Evolutionary conservation across 1,284 basidiomycete genomes (phyloP), one percentile per base, ranked within the genome.

Genomic region (Cutaneotrichosporon mucoides): DNA sequence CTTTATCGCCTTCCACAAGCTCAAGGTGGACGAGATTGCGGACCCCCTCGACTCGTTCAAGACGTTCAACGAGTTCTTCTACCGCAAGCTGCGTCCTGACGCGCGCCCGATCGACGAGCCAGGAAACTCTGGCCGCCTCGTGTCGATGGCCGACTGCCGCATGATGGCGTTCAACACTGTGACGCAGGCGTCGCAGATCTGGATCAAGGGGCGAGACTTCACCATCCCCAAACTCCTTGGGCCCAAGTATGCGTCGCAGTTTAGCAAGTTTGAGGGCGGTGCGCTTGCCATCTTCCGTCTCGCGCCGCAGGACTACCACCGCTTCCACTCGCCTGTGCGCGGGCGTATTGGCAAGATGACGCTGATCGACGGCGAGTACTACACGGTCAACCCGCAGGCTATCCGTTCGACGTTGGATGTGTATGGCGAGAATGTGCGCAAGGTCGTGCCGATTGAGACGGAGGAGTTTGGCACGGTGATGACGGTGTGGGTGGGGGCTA

Each of bases 201-300:
- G 96, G 95, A 96, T 99, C 80, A 99, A 99, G 73, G 96, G 95
- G 0, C 86, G 92, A 33, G 92, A 96, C 67, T 98, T 98, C 72
- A 88, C 86, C 0, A 83, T 98, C 1, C 81, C 79, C 1, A 82
- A 87, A 1, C 81, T 99, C 43, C 82, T 99, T 0, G 94, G 94
- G 0, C 87, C 90, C 6, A 79, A 79, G 7, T 92, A 92, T 74
- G 84, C 84, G 59, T 80, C 82, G 24, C 83, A 88, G 56, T 83
- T 83, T 1, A 84, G 87, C 2, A 82, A 82, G 40, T 97, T 89
- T 71, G 79, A 82, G 5, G 88, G 89, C 11, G 94, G 93, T 4
- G 88, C 84, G 3, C 61, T 78, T 7, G 76, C 66, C 24, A 94
- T 96, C 62, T 96, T 96, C 80, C 83, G 92, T 43, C 81, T 97